These are phyloP conservation scores for Posidonia oceanica DNA, from an alignment of 116 monocot species.

Conservation along the genomic window DNA sequence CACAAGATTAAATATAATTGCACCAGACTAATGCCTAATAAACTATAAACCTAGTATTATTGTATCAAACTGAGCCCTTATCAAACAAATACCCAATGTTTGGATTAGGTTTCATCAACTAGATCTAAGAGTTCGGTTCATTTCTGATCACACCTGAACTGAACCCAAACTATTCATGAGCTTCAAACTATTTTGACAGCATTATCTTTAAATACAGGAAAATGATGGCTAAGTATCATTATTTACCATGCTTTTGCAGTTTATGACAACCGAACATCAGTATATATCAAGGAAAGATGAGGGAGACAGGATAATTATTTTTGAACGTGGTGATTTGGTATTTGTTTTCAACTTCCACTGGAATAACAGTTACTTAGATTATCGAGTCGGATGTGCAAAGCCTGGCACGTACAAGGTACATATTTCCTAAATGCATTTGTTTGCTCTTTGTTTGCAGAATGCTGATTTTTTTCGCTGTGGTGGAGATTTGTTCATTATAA, in stretches of 20 bases:
- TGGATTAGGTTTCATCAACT: no score
- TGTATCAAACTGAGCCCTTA: no score
- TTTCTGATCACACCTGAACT: no score
- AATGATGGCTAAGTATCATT: neutral
- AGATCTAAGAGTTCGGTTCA: no score
- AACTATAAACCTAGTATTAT: no score
- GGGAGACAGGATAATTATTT: slow-evolving; percentile 72
- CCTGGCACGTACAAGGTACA: slow-evolving; percentile 96
- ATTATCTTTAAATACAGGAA: neutral
- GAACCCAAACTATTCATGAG: no score
- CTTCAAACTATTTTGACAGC: no score
- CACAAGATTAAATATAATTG: no score
- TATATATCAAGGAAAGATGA: slow-evolving; percentile 92
- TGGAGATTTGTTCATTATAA: no score
- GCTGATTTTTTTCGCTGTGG: neutral
- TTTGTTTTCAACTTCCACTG: slow-evolving; percentile 99
- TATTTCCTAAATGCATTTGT: neutral
- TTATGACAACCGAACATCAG: slow-evolving; percentile 90
- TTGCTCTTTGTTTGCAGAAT: neutral
- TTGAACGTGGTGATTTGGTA: slow-evolving; percentile 82
- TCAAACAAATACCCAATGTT: no score
- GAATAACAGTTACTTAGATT: slow-evolving; percentile 78
- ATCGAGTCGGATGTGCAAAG: slow-evolving; percentile 74
- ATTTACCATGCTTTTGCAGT: slow-evolving; percentile 40
- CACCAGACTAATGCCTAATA: no score